Conservation (phyloP, 2,329 filamentous ascomycete genomes). For the Tolypocladium capitatum region DNA sequence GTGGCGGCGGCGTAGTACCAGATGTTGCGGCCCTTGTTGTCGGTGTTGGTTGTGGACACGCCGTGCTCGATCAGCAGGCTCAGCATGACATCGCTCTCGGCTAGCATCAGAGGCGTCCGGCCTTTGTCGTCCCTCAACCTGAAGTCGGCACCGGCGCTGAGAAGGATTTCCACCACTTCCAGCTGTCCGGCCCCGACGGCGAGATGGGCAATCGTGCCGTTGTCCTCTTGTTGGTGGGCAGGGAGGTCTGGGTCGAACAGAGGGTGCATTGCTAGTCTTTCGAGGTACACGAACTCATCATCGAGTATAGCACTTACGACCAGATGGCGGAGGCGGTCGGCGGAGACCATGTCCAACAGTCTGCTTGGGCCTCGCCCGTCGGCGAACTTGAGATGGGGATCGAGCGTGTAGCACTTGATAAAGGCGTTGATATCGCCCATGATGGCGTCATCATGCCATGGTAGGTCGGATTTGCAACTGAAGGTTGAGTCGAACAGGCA, state of each 20-base stretch:
- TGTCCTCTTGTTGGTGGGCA: slow-evolving; percentile 2
- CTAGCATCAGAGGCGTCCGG: slow-evolving; percentile 22
- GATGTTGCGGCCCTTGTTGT: slow-evolving; percentile 19
- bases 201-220: slow-evolving; percentile 18
- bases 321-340: slow-evolving; percentile 9
- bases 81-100: slow-evolving; percentile 14
- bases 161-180: slow-evolving; percentile 15
- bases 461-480: not conserved
- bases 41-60: slow-evolving; percentile 15
- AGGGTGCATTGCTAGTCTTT: slow-evolving; percentile 14
- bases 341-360: slow-evolving; percentile 5
- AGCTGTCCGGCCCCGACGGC: slow-evolving; percentile 13
- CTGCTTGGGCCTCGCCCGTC: slow-evolving; percentile 1
- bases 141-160: slow-evolving; percentile 14
- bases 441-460: not conserved
- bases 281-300: slow-evolving; percentile 9
- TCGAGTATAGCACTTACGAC: slow-evolving; percentile 14
- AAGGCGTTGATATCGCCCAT: no score
- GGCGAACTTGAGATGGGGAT: slow-evolving; percentile 2
- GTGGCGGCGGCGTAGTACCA: slow-evolving; percentile 25
- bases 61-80: slow-evolving; percentile 13
- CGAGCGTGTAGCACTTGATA: slow-evolving; percentile 7
- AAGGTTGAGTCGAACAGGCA: not conserved
- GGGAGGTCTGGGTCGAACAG: slow-evolving; percentile 17
- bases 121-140: slow-evolving; percentile 13